phyloP scores from a whole-genome alignment of 352 stramenopile genomes.

The Plasmopara halstedii region DNA sequence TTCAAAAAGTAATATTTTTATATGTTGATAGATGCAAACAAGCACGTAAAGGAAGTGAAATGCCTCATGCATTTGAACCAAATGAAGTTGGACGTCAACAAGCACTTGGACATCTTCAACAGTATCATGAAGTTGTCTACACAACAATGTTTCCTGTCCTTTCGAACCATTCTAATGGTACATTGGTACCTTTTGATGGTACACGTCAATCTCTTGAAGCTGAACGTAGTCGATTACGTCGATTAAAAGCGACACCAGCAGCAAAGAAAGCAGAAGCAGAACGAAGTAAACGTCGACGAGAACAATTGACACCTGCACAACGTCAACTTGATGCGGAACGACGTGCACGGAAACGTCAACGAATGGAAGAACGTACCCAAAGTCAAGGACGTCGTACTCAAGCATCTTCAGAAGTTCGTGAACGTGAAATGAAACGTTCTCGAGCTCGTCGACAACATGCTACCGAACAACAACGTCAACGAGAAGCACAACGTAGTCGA shows the following conservation, averaged over 20 bases:
- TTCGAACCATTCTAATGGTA: too few species aligned
- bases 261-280: constrained; percentile 38
- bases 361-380: constrained; percentile 36
- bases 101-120: constrained; percentile 54
- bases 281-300: constrained; percentile 50
- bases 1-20: background rate
- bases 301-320: constrained; percentile 54
- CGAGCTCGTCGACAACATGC: constrained; percentile 53
- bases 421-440: constrained; percentile 51
- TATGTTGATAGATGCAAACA: constrained; percentile 46
- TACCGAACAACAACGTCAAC: constrained; percentile 51
- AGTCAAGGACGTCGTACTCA: constrained; percentile 44
- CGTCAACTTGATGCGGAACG: constrained; percentile 59
- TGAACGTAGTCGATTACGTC: constrained; percentile 47
- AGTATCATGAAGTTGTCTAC: constrained; percentile 49
- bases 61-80: constrained; percentile 55
- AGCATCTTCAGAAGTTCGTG: constrained; percentile 29
- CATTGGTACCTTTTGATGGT: too few species aligned
- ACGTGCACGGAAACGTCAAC: constrained; percentile 48
- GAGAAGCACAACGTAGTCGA: constrained; percentile 55
- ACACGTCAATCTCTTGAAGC: constrained; percentile 40
- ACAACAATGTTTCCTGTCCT: constrained; percentile 36
- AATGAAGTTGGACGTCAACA: constrained; percentile 50
- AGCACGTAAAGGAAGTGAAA: constrained; percentile 28
- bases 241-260: constrained; percentile 38